Conservation (phyloP, 2,329 filamentous ascomycete genomes). For the Fusarium torreyae region DNA sequence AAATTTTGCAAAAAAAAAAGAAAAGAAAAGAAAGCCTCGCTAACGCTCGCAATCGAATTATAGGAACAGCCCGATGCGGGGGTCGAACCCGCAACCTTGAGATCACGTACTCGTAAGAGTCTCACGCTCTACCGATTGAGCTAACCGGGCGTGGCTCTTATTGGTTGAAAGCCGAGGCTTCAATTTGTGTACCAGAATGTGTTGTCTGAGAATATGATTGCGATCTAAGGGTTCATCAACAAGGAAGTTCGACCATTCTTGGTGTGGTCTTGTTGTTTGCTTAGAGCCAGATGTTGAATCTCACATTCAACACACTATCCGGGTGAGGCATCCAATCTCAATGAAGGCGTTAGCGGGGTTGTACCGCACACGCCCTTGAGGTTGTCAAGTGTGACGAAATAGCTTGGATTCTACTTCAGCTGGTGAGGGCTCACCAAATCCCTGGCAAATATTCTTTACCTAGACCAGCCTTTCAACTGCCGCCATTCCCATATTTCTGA, state of each 20-base stretch:
- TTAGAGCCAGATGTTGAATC: background rate
- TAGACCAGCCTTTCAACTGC: background rate
- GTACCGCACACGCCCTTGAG: conserved; percentile 8
- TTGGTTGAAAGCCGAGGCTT: conserved; percentile 9
- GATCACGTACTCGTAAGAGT: conserved; percentile 69
- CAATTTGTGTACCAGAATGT: conserved; percentile 4
- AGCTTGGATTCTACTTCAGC: background rate
- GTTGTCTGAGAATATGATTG: background rate
- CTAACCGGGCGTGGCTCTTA: conserved; percentile 54
- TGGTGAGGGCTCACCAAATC: background rate
- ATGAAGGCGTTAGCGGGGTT: background rate
- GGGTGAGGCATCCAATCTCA: background rate
- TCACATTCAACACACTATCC: background rate
- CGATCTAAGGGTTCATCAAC: background rate
- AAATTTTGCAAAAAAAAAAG: conserved; percentile 15
- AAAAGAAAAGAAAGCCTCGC: conserved; percentile 33
- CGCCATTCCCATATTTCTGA: background rate
- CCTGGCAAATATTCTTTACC: background rate
- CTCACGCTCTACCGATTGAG: conserved; percentile 73
- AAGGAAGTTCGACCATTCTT: background rate
- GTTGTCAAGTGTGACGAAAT: conserved; percentile 18
- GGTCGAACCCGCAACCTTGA: conserved; percentile 71
- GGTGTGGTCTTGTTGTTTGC: too few species aligned
- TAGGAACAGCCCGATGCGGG: conserved; percentile 57
- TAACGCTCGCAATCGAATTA: conserved; percentile 33